phyloP scores from a whole-genome alignment of 2,329 filamentous ascomycete species.

The Rutstroemia sp. region DNA sequence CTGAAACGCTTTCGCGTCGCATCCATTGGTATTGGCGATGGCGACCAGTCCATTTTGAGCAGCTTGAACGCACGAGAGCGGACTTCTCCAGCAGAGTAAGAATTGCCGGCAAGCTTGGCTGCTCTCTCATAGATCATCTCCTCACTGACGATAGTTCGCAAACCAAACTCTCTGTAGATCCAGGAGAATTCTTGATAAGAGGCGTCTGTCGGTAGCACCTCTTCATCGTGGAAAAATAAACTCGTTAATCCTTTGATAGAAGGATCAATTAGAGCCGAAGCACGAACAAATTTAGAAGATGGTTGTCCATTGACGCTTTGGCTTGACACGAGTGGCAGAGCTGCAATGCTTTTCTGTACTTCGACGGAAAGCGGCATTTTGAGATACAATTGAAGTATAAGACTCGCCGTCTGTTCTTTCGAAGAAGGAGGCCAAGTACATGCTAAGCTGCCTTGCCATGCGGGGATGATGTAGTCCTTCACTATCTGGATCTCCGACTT shows the following conservation, averaged over 20 bases:
- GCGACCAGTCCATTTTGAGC: conserved; percentile 11
- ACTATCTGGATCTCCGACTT: conserved; percentile 7
- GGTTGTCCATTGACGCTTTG: conserved; percentile 8
- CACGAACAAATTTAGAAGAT: conserved; percentile 13
- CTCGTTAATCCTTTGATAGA: conserved; percentile 4
- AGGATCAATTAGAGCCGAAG: conserved; percentile 20
- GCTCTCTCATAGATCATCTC: conserved; percentile 12
- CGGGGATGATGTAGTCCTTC: conserved; percentile 17
- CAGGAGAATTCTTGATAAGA: conserved; percentile 15
- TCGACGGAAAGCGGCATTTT: not conserved
- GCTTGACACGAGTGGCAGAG: conserved; percentile 19
- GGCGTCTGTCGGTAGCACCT: conserved; percentile 15
- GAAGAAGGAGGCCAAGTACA: conserved; percentile 7
- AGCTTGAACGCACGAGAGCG: conserved; percentile 3
- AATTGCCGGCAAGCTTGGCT: conserved; percentile 10
- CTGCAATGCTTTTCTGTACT: conserved; percentile 10
- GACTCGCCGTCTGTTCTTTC: conserved; percentile 14
- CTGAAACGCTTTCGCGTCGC: conserved; percentile 2
- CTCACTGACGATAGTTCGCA: conserved; percentile 20
- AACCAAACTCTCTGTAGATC: conserved; percentile 16
- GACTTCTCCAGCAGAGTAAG: conserved; percentile 4
- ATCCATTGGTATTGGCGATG: not conserved
- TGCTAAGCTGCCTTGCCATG: conserved; percentile 12
- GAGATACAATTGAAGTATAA: conserved; percentile 16
- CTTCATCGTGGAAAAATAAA: conserved; percentile 25